A percentile compares a stretch with the other conserved stretches of the same genome.
These are phyloP conservation scores for Monosporascus sp. DNA, from an alignment of 2,329 filamentous ascomycete species.

Conservation along the genomic window DNA sequence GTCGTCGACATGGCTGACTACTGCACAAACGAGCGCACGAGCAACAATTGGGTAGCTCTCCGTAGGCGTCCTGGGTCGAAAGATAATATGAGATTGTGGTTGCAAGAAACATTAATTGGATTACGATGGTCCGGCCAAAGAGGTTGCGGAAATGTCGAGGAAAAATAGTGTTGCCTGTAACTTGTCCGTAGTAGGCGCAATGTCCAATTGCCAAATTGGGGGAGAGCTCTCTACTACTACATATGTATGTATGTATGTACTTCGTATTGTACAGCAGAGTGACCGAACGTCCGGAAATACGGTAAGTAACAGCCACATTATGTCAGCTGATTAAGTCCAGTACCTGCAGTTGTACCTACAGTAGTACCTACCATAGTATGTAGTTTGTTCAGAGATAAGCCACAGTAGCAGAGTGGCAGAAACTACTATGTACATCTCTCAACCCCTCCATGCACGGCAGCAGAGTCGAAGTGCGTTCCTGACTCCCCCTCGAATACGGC, in stretches of 20 bases:
- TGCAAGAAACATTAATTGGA: background rate
- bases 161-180: background rate
- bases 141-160: background rate
- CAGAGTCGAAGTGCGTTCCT: too few relatives aligned
- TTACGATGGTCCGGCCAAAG: background rate
- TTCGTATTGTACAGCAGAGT: background rate
- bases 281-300: background rate
- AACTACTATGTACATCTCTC: too few relatives aligned
- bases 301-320: too few relatives aligned
- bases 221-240: background rate
- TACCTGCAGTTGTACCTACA: too few relatives aligned
- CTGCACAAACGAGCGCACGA: slow-evolving; percentile 1
- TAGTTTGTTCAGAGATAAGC: too few relatives aligned
- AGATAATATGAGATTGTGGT: background rate
- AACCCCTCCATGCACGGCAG: too few relatives aligned
- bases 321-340: too few relatives aligned
- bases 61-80: background rate
- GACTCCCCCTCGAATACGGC: too few relatives aligned
- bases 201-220: background rate
- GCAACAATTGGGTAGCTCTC: background rate
- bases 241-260: too few relatives aligned
- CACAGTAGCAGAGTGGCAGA: too few relatives aligned
- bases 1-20: slow-evolving; percentile 34
- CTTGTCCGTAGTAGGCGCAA: background rate
- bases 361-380: too few relatives aligned